These are phyloP conservation scores for Perkinsus marinus DNA, from an alignment of 169 alveolate genomes.

Conservation along the genomic window DNA sequence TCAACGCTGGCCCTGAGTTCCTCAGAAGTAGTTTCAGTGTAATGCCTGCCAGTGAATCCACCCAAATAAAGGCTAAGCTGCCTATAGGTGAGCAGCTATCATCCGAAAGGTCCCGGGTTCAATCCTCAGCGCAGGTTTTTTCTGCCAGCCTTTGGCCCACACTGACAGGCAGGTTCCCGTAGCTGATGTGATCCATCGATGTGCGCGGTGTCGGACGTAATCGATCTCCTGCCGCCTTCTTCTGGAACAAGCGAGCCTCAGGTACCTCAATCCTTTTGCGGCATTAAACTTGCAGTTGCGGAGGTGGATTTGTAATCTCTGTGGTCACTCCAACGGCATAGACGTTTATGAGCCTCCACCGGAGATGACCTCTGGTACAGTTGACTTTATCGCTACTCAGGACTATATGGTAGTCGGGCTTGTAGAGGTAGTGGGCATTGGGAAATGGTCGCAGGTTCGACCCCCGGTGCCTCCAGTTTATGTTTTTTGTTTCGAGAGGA, in stretches of 20 bases:
- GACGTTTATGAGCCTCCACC: conserved; percentile 30
- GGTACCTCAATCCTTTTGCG: not conserved
- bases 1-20: not conserved
- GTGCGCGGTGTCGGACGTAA: not conserved
- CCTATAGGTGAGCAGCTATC: not conserved
- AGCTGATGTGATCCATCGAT: not conserved
- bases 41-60: not conserved
- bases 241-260: not conserved
- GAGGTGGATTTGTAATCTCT: conserved; percentile 79
- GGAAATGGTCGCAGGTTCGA: conserved; percentile 9
- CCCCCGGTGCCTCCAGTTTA: conserved; percentile 42
- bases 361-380: conserved; percentile 79
- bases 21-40: not conserved
- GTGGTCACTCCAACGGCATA: conserved; percentile 71
- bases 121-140: not conserved
- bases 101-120: not conserved
- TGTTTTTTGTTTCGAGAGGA: conserved; percentile 48
- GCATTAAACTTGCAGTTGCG: not conserved
- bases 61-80: not conserved
- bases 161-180: not conserved
- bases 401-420: conserved; percentile 92
- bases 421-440: conserved; percentile 48
- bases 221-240: not conserved
- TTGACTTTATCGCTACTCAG: conserved; percentile 85
- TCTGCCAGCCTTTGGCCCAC: not conserved